Percentiles rank a stretch among this genome's conserved stretches.
These are phyloP conservation scores for Apophysomyces ossiformis DNA, from an alignment of 371 early-diverging fungal genomes.

Conservation along the genomic window DNA sequence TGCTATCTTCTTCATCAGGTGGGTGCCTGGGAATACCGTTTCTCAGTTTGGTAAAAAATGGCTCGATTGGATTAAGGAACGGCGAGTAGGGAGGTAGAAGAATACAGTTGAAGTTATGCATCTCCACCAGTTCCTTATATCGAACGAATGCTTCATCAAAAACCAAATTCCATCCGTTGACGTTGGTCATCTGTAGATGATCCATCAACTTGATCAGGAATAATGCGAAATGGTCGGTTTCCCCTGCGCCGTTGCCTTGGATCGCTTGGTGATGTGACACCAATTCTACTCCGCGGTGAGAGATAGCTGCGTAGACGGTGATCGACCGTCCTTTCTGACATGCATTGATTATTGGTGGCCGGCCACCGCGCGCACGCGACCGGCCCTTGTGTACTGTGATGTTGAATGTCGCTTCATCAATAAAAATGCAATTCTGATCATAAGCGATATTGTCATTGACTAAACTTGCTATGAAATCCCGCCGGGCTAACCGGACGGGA, in stretches of 20 bases:
- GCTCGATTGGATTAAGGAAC: slow-evolving; percentile 16
- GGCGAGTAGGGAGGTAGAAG: slow-evolving; percentile 9
- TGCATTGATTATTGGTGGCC: slow-evolving; percentile 1
- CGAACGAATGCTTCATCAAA: slow-evolving; percentile 4
- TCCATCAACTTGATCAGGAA: slow-evolving; percentile 6
- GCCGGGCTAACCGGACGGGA: not conserved
- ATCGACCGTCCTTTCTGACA: slow-evolving; percentile 4
- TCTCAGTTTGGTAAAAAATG: slow-evolving; percentile 9
- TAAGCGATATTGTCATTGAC: slow-evolving; percentile 1
- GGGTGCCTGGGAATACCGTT: not conserved
- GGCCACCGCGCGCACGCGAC: slow-evolving; percentile 1
- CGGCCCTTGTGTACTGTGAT: slow-evolving; percentile 9
- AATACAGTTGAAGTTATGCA: slow-evolving; percentile 4
- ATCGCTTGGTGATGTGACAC: slow-evolving; percentile 3
- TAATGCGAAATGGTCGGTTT: slow-evolving; percentile 1
- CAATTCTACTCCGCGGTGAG: slow-evolving; percentile 4
- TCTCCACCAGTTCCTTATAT: slow-evolving; percentile 4
- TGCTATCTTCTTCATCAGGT: slow-evolving; percentile 3
- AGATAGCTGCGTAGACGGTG: not conserved
- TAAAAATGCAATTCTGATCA: slow-evolving; percentile 16
- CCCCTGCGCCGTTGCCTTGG: not conserved
- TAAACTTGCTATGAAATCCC: not conserved
- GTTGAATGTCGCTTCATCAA: slow-evolving; percentile 10
- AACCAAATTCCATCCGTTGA: slow-evolving; percentile 4
- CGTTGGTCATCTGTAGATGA: slow-evolving; percentile 4